Evolutionary conservation across 2,329 filamentous ascomycete genomes (phyloP), one percentile per base, ranked within the genome.

Genomic region (Aaosphaeria pasadenensis): DNA sequence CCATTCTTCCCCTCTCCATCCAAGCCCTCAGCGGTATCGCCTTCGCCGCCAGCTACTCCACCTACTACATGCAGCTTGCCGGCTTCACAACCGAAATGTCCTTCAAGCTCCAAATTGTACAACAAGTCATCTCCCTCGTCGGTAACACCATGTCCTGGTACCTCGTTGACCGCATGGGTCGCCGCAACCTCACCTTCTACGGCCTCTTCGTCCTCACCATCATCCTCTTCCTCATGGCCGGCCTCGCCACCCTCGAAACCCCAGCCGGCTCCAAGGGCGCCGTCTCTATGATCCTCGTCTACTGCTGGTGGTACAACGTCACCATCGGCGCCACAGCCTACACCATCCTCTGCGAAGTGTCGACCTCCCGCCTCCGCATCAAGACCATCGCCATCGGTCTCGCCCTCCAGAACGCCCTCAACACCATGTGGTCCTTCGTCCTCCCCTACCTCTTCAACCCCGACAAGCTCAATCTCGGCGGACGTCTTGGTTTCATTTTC

Each of bases 281-380:
- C 11, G 67, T 71, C 48, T 71, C 72, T 51, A 55, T 62, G 51
- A 53, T 58, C 24, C 35, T 63, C 2, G 7, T 60, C 9, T 60
- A 54, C 30, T 56, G 89, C 0, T 73, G 91, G 42, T 83, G 85
- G 64, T 95, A 95, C 71, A 88, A 95, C 66, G 76, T 91, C 39
- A 87, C 88, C 0, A 89, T 95, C 39, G 90, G 90, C 30, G 91
- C 90, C 0, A 88, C 95, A 5, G 89, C 87, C 66, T 95, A 92
- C 73, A 91, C 89, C 0, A 80, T 95, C 7, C 88, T 95, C 3
- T 82, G 87, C 3, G 90, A 95, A 67, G 71, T 95, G 31, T 89
- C 88, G 0, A 89, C 89, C 1, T 83, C 88, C 11, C 81, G 90
- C 4, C 78, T 95, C 30, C 87, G 91, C 64, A 88, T 91, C 73